Conservation (phyloP, 352 stramenopile species). For the Plasmopara halstedii region DNA sequence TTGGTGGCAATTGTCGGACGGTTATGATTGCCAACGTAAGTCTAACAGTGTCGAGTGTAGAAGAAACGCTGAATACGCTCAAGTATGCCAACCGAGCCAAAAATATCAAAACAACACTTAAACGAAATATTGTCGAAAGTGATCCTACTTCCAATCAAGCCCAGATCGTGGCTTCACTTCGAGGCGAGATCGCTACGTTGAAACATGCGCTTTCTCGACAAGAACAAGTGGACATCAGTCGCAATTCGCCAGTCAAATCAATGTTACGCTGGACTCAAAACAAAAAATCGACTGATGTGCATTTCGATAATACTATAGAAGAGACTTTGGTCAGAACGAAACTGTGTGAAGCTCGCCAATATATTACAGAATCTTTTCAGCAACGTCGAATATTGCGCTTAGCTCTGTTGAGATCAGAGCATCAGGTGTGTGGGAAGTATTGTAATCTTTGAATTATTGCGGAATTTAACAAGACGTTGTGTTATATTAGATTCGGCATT, state of each 20-base stretch:
- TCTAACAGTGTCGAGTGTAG: constrained; percentile 64
- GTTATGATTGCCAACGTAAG: constrained; percentile 93
- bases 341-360: constrained; percentile 44
- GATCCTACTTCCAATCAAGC: constrained; percentile 84
- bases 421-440: constrained; percentile 33
- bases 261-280: constrained; percentile 12
- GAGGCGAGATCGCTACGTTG: constrained; percentile 79
- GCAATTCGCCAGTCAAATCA: neutral
- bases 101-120: constrained; percentile 90
- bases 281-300: constrained; percentile 2
- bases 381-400: constrained; percentile 76
- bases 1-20: constrained; percentile 89
- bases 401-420: constrained; percentile 70
- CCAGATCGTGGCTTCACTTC: constrained; percentile 74
- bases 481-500: too few species aligned
- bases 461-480: too few species aligned
- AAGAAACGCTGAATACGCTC: constrained; percentile 91
- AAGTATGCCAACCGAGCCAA: constrained; percentile 91
- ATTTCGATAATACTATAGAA: constrained; percentile 17
- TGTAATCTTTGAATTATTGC: neutral
- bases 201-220: constrained; percentile 46
- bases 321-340: constrained; percentile 15
- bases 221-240: constrained; percentile 5
- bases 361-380: constrained; percentile 80
- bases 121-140: constrained; percentile 79